Evolutionary conservation across 371 early-diverging fungal genomes (phyloP).

Genomic region (Mortierella polycephala): DNA sequence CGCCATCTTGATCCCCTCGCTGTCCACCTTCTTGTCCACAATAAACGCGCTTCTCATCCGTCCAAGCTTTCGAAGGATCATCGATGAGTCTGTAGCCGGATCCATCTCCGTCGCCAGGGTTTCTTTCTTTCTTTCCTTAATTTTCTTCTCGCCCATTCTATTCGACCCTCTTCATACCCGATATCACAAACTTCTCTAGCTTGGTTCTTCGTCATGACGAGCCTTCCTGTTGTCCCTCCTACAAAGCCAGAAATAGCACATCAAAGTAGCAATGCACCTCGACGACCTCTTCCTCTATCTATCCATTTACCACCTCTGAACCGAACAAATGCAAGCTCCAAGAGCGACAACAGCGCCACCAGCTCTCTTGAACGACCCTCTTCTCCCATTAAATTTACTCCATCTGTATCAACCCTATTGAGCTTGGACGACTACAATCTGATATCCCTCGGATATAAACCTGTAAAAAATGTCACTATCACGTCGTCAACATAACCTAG

Average conservation of each 20-base stretch:
- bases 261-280: too few species aligned
- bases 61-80: not conserved
- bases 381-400: constrained; percentile 2
- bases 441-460: constrained; percentile 30
- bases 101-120: too few species aligned
- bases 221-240: not conserved
- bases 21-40: not conserved
- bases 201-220: not conserved
- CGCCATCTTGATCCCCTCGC: not conserved
- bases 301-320: not conserved
- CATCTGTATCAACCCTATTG: constrained; percentile 13
- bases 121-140: too few species aligned
- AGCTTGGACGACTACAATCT: constrained; percentile 35
- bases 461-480: constrained; percentile 14
- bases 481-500: not conserved
- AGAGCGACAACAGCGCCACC: not conserved
- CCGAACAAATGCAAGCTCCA: constrained; percentile 6
- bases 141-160: not conserved
- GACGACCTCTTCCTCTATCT: not conserved
- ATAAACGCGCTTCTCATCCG: not conserved
- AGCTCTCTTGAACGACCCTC: not conserved
- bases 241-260: too few species aligned
- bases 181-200: too few species aligned
- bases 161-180: not conserved
- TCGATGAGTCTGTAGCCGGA: not conserved